Evolutionary conservation across 768 basidiomycete species (phyloP), one percentile per base, ranked within the genome.

Genomic region (Pleurotus platypus): DNA sequence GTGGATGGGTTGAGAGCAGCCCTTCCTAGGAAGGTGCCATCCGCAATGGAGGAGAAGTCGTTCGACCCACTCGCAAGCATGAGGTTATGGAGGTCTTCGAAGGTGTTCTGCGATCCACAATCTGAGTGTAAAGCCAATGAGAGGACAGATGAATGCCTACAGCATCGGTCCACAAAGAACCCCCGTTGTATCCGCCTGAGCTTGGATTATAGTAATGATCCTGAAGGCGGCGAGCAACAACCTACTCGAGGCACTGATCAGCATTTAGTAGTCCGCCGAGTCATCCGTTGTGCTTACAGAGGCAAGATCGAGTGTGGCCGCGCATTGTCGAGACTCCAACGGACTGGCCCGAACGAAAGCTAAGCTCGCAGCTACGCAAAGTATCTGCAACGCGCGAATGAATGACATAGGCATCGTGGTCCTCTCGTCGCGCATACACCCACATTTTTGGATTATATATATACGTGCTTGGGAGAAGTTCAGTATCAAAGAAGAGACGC

Each of bases 1-100:
- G 75, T 75, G 27, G 56, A 61, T 49, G 69, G 63, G 50, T 75
- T 71, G 15, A 75, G 66, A 4, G 78, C 82, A 18, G 72, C 66
- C 46, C 60, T 63, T 13, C 82, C 81, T 46, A 84, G 78, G 61
- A 66, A 75, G 9, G 81, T 81, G 3, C 61, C 63, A 46, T 79
- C 75, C 5, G 76, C 78, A 2, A 81, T 69, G 4, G 68, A 64
- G 9, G 67, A 59, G 46, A 73, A 83, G 13, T 75, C 66, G 56
- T 79, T 63, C 2, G 68, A 71, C 12, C 72, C 74, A 4, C 76
- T 77, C 11, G 74, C 77, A 11, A 84, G 73, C 83, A 84, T 84
- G 51, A 84, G 67, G 65, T 82, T 83, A 60, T 84, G 80, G 12
- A 84, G 64, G 60, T 83, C 81, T 62, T 84, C 83, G 27, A 82